These are phyloP conservation scores for Ascochyta pisi DNA, from an alignment of 2,329 filamentous ascomycete genomes.

Conservation along the genomic window DNA sequence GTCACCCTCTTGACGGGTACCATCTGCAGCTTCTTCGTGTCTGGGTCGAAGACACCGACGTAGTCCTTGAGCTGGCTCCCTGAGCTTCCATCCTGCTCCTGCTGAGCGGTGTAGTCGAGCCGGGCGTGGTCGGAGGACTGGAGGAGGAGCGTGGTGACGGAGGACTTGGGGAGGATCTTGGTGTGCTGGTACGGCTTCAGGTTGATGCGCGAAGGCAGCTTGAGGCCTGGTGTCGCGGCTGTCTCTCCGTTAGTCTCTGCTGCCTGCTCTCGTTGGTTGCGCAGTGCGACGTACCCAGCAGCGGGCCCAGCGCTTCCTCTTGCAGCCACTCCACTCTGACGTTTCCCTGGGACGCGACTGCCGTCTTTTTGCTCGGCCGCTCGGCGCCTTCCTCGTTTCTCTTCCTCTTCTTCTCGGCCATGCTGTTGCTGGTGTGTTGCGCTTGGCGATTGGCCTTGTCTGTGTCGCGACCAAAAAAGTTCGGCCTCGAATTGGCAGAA, in stretches of 20 bases:
- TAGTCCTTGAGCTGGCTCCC: conserved; percentile 66
- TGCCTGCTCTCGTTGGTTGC: neutral
- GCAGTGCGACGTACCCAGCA: conserved; percentile 52
- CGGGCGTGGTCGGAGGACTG: conserved; percentile 67
- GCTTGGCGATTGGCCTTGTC: conserved; percentile 9
- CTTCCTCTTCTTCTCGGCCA: conserved; percentile 51
- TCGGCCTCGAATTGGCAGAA: conserved; percentile 30
- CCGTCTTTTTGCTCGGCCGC: conserved; percentile 54
- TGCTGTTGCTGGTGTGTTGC: conserved; percentile 24
- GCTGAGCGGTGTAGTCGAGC: conserved; percentile 64
- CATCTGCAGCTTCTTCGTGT: conserved; percentile 60
- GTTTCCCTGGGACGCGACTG: conserved; percentile 47
- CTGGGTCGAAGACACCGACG: conserved; percentile 65
- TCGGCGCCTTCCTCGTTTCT: conserved; percentile 39
- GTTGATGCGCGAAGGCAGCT: conserved; percentile 49
- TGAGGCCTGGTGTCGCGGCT: conserved; percentile 55
- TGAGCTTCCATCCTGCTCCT: conserved; percentile 54
- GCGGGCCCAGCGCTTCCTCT: conserved; percentile 55
- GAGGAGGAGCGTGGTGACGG: conserved; percentile 58
- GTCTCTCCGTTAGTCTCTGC: neutral
- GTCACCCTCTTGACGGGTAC: conserved; percentile 61
- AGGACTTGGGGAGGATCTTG: conserved; percentile 39
- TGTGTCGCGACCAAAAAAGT: conserved; percentile 31
- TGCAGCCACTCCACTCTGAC: conserved; percentile 56
- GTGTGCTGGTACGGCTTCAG: conserved; percentile 58